A percentile compares a stretch with the other conserved stretches of the same genome.
Evolutionary conservation across 805 yeast species (phyloP).

Genomic region (Ogataea henricii): DNA sequence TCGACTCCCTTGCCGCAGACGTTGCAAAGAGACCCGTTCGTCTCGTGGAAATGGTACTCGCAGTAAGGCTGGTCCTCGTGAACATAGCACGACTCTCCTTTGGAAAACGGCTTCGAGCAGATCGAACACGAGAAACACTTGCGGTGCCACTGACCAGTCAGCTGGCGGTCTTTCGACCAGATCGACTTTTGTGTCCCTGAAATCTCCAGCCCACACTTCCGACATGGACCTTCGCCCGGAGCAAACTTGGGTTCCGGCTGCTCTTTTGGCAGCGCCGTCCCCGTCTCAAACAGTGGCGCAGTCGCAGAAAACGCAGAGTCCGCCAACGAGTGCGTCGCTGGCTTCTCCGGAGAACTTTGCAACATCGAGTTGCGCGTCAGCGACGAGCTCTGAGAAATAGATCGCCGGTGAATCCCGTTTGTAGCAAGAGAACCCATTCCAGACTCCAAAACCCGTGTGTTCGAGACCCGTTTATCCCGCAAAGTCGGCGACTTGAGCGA

Average conservation of each 20-base stretch:
- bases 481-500: constrained; percentile 21
- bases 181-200: constrained; percentile 57
- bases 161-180: constrained; percentile 80
- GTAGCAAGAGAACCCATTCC: background rate
- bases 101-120: constrained; percentile 61
- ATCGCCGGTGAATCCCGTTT: background rate
- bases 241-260: constrained; percentile 30
- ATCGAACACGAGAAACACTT: constrained; percentile 74
- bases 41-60: constrained; percentile 69
- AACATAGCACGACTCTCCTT: constrained; percentile 71
- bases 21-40: constrained; percentile 74
- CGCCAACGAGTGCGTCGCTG: background rate
- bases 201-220: constrained; percentile 65
- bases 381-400: constrained; percentile 1
- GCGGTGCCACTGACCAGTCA: constrained; percentile 94
- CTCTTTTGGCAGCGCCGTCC: too few relatives aligned
- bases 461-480: constrained; percentile 4
- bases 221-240: constrained; percentile 81
- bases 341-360: constrained; percentile 1
- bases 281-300: background rate
- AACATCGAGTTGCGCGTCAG: background rate
- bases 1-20: constrained; percentile 78
- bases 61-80: constrained; percentile 82
- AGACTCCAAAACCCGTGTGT: background rate
- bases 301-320: constrained; percentile 2